Conservation (phyloP, 441 rosid species). For the Euphorbia neoarborescens region DNA sequence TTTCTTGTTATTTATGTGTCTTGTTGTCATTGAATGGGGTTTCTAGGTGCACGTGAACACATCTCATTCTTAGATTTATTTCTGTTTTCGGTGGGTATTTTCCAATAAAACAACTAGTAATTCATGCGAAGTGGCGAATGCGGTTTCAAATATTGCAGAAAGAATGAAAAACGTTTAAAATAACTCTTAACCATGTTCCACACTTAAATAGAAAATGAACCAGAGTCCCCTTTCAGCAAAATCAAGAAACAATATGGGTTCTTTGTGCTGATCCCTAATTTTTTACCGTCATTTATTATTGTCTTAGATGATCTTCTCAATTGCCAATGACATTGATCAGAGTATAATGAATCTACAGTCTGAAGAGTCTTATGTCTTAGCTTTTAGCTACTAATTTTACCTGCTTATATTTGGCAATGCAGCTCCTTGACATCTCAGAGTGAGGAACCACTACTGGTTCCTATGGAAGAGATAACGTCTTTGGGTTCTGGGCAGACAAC, state of each 20-base stretch:
- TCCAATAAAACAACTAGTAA: neutral
- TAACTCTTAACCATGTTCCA: neutral
- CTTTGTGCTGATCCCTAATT: neutral
- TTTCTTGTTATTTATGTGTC: neutral
- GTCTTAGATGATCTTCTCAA: neutral
- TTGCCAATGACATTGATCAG: neutral
- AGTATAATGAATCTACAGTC: neutral
- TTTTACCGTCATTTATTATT: neutral
- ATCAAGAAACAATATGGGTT: neutral
- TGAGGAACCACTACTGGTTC: conserved; percentile 53
- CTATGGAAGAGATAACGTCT: conserved; percentile 59
- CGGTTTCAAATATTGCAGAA: neutral
- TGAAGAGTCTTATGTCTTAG: neutral
- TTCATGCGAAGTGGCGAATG: neutral
- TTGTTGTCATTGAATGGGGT: neutral
- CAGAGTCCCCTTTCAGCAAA: neutral
- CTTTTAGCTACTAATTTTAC: conserved; percentile 11
- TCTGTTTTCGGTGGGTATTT: neutral
- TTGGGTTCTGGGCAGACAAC: conserved; percentile 55
- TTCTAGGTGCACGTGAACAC: neutral
- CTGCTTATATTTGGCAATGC: conserved; percentile 27
- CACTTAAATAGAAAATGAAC: neutral
- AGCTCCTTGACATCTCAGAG: conserved; percentile 38
- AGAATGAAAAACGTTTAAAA: neutral
- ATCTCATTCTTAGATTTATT: neutral